phyloP scores from a whole-genome alignment of 2,329 filamentous ascomycete genomes.

The Fusarium oligoseptatum region DNA sequence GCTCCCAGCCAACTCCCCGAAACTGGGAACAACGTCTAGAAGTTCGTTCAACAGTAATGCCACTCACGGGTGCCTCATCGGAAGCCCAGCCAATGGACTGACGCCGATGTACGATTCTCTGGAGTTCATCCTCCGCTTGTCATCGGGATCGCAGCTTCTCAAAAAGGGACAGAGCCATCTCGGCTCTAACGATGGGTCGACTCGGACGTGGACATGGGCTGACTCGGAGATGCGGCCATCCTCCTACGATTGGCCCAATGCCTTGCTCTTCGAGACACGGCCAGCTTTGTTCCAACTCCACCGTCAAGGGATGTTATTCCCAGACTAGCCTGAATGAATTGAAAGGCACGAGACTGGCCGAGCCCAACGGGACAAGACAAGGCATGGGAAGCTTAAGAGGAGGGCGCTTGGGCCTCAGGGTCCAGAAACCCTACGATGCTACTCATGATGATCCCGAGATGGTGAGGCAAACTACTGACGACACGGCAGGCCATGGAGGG shows the following conservation, averaged over 20 bases:
- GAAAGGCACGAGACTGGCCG: slow-evolving; percentile 3
- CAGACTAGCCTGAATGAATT: background rate
- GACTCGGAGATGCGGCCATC: slow-evolving; percentile 25
- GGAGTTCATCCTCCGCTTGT: background rate
- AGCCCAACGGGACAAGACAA: background rate
- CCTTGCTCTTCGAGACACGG: slow-evolving; percentile 26
- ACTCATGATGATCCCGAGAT: slow-evolving; percentile 24
- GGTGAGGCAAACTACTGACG: slow-evolving; percentile 35
- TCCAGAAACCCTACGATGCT: background rate
- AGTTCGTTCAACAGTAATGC: background rate
- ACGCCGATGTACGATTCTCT: background rate
- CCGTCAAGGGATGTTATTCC: background rate
- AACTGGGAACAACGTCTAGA: background rate
- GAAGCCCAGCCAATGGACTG: background rate
- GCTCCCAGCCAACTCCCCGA: background rate
- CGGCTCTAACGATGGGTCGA: slow-evolving; percentile 34
- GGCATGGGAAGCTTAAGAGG: background rate
- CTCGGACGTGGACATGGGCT: slow-evolving; percentile 29
- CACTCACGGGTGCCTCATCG: background rate
- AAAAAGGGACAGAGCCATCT: slow-evolving; percentile 15
- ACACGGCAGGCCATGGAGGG: slow-evolving; percentile 24
- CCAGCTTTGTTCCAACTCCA: slow-evolving; percentile 16
- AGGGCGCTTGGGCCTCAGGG: background rate
- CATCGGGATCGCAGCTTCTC: background rate
- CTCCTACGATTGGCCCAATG: slow-evolving; percentile 30